Percentiles rank a stretch among this genome's conserved stretches.
Evolutionary conservation across 495 filamentous ascomycete species (phyloP).

Genomic region (Lophium mytilinum): DNA sequence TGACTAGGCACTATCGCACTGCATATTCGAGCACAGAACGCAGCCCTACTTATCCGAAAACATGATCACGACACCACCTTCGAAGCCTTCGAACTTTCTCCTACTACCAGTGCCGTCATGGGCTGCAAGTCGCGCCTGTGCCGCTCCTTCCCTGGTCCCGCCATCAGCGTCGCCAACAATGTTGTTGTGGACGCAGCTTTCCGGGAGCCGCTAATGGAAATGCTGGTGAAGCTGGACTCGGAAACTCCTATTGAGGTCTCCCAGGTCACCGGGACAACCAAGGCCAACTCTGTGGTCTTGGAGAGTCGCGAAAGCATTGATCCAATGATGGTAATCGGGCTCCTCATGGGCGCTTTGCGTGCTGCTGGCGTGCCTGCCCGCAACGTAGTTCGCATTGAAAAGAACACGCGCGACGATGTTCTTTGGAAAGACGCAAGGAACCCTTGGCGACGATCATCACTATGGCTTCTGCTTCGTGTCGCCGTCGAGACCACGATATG

Average conservation of each 20-base stretch:
- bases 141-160: conserved; percentile 48
- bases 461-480: conserved; percentile 55
- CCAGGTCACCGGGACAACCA: conserved; percentile 33
- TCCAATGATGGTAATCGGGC: conserved; percentile 49
- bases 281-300: conserved; percentile 31
- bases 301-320: conserved; percentile 48
- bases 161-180: conserved; percentile 32
- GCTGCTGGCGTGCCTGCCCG: conserved; percentile 33
- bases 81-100: conserved; percentile 51
- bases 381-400: conserved; percentile 37
- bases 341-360: conserved; percentile 43
- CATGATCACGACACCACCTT: conserved; percentile 30
- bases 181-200: conserved; percentile 35
- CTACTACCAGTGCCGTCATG: conserved; percentile 41
- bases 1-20: conserved; percentile 27
- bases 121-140: conserved; percentile 42
- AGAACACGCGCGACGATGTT: conserved; percentile 55
- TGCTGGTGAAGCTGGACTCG: conserved; percentile 39
- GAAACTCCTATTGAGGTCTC: conserved; percentile 32
- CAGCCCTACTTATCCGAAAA: conserved; percentile 44
- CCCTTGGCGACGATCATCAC: conserved; percentile 50
- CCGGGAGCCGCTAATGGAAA: conserved; percentile 33
- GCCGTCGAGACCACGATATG: conserved; percentile 37
- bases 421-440: conserved; percentile 35
- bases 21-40: conserved; percentile 52